A percentile compares a stretch with the other conserved stretches of the same genome.
phyloP scores from a whole-genome alignment of 768 basidiomycete genomes.

The Hygrocybe coccinea region DNA sequence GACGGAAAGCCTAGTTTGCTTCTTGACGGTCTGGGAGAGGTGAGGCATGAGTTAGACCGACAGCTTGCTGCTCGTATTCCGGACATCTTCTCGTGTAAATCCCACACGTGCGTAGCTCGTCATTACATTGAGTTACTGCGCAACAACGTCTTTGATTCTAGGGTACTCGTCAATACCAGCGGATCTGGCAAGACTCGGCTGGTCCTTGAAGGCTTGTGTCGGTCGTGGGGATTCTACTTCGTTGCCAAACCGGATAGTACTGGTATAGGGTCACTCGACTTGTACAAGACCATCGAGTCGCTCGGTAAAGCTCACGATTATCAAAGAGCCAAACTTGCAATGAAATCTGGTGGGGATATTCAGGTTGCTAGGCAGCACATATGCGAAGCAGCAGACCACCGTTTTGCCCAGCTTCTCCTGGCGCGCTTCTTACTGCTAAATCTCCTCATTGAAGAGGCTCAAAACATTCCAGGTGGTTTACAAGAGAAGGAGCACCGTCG shows the following conservation, averaged over 20 bases:
- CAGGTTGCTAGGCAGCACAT: not conserved
- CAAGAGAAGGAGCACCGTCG: conserved; percentile 6
- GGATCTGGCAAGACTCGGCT: no score
- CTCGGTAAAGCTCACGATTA: not conserved
- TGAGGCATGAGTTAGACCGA: not conserved
- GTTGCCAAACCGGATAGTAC: conserved; percentile 20
- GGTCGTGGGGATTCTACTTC: conserved; percentile 7
- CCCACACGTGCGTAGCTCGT: conserved; percentile 5
- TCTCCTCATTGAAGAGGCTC: conserved; percentile 2
- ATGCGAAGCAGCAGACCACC: not conserved
- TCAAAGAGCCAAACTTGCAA: not conserved
- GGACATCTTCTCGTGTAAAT: not conserved
- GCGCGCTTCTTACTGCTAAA: conserved; percentile 2
- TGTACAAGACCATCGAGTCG: not conserved
- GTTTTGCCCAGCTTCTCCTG: conserved; percentile 4
- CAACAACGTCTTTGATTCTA: not conserved
- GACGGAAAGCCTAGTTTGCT: conserved; percentile 3
- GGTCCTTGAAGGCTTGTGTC: no score
- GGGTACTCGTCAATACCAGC: conserved; percentile 9
- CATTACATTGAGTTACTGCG: not conserved
- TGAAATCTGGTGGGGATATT: not conserved
- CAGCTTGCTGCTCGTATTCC: conserved; percentile 2
- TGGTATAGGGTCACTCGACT: conserved; percentile 8
- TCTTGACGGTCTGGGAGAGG: conserved; percentile 10
- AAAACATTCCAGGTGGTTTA: conserved; percentile 2